These are phyloP conservation scores for Phytophthora melonis DNA, from an alignment of 352 stramenopile genomes.

Conservation along the genomic window DNA sequence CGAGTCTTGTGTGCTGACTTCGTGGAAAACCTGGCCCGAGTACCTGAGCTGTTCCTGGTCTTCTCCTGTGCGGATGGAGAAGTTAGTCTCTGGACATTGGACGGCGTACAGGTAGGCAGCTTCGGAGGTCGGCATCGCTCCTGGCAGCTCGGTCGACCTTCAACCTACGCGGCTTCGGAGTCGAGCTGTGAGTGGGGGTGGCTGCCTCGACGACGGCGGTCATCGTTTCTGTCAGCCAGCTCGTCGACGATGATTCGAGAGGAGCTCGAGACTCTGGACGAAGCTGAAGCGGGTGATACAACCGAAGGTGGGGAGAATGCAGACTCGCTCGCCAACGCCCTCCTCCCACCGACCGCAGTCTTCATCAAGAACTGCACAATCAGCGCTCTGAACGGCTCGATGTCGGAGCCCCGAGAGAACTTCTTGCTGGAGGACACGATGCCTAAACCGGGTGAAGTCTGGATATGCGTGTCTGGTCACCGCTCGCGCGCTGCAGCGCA, in stretches of 20 bases:
- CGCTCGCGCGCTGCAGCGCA: conserved; percentile 45
- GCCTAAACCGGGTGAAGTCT: conserved; percentile 81
- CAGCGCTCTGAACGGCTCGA: conserved; percentile 51
- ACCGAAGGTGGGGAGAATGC: conserved; percentile 21
- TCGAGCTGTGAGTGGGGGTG: conserved; percentile 60
- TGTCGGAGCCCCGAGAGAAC: conserved; percentile 49
- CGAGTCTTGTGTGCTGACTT: conserved; percentile 67
- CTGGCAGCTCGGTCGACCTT: conserved; percentile 69
- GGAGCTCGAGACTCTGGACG: conserved; percentile 17
- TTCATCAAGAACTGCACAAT: conserved; percentile 74
- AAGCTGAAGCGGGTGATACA: conserved; percentile 9
- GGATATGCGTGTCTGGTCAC: conserved; percentile 72
- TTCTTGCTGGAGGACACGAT: conserved; percentile 82
- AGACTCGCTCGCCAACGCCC: conserved; percentile 17
- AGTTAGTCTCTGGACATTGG: conserved; percentile 78
- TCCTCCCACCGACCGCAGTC: conserved; percentile 32
- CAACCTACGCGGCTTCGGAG: conserved; percentile 50
- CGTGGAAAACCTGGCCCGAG: conserved; percentile 64
- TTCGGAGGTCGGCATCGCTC: conserved; percentile 66
- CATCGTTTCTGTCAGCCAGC: conserved; percentile 2
- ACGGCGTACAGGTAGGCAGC: conserved; percentile 69
- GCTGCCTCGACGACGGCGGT: conserved; percentile 12
- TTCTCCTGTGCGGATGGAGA: conserved; percentile 71
- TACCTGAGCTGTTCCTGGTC: conserved; percentile 69
- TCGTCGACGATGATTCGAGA: conserved; percentile 25